Evolutionary conservation across 2,329 filamentous ascomycete genomes (phyloP).

Genomic region (Drechslerella coelobrocha): DNA sequence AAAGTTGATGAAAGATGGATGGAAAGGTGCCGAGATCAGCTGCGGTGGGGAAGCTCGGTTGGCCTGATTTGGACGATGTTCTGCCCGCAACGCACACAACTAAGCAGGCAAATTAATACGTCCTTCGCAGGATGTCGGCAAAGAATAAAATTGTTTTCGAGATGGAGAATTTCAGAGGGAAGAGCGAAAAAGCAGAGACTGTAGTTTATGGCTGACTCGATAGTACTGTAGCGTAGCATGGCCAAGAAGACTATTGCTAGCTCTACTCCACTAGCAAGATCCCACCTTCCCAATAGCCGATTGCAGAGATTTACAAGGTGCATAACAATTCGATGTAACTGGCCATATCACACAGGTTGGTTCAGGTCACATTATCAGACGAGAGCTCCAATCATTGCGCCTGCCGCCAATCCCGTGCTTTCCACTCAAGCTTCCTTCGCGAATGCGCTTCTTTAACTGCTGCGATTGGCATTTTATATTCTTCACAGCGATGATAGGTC

Average conservation of each 20-base stretch:
- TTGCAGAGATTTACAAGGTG: constrained; percentile 44
- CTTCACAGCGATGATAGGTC: too few species aligned
- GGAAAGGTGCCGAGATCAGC: not conserved
- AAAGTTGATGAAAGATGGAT: constrained; percentile 4
- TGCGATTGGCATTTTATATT: too few species aligned
- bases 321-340: not conserved
- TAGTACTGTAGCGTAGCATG: too few species aligned
- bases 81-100: constrained; percentile 6
- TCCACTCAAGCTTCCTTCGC: not conserved
- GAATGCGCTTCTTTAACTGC: not conserved
- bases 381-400: constrained; percentile 38
- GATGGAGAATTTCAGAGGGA: too few species aligned
- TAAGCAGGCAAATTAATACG: too few species aligned
- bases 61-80: constrained; percentile 1
- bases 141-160: too few species aligned
- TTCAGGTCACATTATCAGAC: constrained; percentile 18
- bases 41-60: constrained; percentile 18
- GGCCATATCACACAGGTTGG: constrained; percentile 3
- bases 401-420: not conserved
- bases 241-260: too few species aligned
- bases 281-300: constrained; percentile 28
- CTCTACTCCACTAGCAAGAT: not conserved
- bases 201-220: too few species aligned
- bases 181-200: not conserved
- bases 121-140: too few species aligned